Base-by-base conservation (phyloP, 805 yeast species). In the Ogataea sp. region DNA sequence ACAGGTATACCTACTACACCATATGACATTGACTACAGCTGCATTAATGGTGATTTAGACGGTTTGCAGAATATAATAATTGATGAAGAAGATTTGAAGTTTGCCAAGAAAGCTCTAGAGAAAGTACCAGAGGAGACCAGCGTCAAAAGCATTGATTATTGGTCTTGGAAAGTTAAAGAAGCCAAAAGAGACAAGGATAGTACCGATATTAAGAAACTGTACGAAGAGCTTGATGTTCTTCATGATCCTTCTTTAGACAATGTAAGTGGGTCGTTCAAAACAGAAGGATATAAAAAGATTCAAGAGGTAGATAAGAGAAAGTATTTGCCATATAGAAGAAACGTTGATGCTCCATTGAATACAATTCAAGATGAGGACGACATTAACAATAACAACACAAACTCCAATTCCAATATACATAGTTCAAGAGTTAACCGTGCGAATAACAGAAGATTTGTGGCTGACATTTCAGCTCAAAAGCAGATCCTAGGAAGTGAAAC, bases 361-460 rank as follows among this genome's bases (percentile, higher is more conserved):
- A 83, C 90, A 0, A 73, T 84, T n/a, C 80, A 76, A 31, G 80
- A 73, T 36, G 81, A 72, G 24, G 80, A 75, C 17, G 73, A 67
- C 17, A 64, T 60, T 9, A 29, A 50, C 55, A 20, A 54, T 51
- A 31, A 47, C 38, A 42, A 25, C 17, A 48, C 52, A n/a, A 44
- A 23, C n/a, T 48, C 51, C 16, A 39, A 41, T 13, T 36, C 51
- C 23, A 69, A 64, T 40, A 56, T 71, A 9, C 81, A 81, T 44
- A 82, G 88, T 43, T 85, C 95, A 3, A 78, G 96, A 53, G 83
- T 80, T 39, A 87, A 83, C 55, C 75, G 96, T 53, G 95, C 93
- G 14, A 80, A 81, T 48, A 85, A 84, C 52, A 77, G 96, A 62
- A 72, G 96, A 46, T 80, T 84, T 53, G 96, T 84, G 4, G 96